Conservation (phyloP, 768 basidiomycete species). For the Crepidotus variabilis region DNA sequence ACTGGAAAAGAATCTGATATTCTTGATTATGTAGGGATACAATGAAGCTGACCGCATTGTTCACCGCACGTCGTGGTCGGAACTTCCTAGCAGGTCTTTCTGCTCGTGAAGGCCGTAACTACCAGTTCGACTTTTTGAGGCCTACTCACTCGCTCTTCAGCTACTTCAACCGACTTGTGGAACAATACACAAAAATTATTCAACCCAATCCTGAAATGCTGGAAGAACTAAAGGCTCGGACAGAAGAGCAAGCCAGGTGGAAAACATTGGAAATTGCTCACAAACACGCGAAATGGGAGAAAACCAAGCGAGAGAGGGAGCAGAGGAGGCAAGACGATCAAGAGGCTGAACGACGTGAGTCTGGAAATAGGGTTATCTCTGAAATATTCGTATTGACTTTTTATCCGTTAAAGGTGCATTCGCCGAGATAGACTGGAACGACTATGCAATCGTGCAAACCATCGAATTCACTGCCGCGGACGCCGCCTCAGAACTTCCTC, state of each 20-base stretch:
- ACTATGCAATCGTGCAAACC: conserved; percentile 96
- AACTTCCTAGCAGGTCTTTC: conserved; percentile 84
- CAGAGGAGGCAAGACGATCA: conserved; percentile 87
- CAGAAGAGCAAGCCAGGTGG: conserved; percentile 68
- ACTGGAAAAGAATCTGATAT: conserved; percentile 1
- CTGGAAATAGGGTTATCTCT: conserved; percentile 5
- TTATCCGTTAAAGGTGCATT: conserved; percentile 62
- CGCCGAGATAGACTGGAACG: conserved; percentile 99
- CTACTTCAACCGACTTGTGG: conserved; percentile 95
- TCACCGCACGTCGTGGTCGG: conserved; percentile 89
- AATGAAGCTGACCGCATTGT: conserved; percentile 93
- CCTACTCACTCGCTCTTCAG: conserved; percentile 95
- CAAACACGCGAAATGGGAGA: conserved; percentile 87
- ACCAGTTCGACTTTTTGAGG: conserved; percentile 96
- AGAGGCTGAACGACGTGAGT: conserved; percentile 84
- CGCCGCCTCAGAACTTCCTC: conserved; percentile 84
- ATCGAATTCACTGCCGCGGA: conserved; percentile 97
- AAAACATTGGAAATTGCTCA: conserved; percentile 71
- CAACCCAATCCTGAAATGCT: conserved; percentile 76
- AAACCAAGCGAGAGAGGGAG: conserved; percentile 76
- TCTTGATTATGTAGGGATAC: conserved; percentile 61
- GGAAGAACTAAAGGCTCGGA: conserved; percentile 62
- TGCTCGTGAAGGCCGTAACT: conserved; percentile 87
- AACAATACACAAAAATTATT: conserved; percentile 91
- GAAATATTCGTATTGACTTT: conserved; percentile 2